Conservation (phyloP, 441 rosid species). For the Gossypium gossypioides region DNA sequence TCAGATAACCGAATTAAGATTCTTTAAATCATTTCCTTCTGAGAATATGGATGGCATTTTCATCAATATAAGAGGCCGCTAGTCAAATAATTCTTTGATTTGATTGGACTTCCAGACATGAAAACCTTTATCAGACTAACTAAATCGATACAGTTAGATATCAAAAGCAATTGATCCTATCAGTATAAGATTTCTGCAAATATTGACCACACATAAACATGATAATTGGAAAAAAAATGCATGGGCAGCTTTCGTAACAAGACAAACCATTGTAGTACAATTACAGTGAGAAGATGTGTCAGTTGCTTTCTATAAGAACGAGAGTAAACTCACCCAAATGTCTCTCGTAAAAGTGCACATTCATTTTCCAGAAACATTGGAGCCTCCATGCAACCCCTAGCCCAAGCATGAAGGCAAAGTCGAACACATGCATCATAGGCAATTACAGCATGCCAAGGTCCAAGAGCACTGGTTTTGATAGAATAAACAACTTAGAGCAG, state of each 20-base stretch:
- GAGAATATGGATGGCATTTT: neutral
- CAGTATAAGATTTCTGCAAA: neutral
- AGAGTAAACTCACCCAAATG: conserved; percentile 63
- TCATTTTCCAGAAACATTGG: conserved; percentile 93
- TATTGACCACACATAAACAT: neutral
- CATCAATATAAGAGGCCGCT: conserved; percentile 2
- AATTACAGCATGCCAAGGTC: conserved; percentile 96
- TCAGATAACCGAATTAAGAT: neutral
- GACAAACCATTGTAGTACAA: neutral
- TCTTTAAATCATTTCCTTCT: conserved; percentile 7
- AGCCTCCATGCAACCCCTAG: conserved; percentile 95
- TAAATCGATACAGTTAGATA: neutral
- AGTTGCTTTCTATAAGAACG: neutral
- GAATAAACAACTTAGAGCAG: conserved; percentile 7
- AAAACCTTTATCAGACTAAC: neutral
- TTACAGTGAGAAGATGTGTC: neutral
- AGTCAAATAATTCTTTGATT: neutral
- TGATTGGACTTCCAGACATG: neutral
- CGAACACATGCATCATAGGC: conserved; percentile 97
- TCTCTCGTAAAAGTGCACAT: conserved; percentile 74
- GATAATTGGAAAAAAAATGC: neutral
- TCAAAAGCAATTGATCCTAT: neutral
- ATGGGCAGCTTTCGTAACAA: neutral
- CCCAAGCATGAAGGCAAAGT: conserved; percentile 99
- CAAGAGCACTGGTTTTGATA: conserved; percentile 56